Evolutionary conservation across 2,329 filamentous ascomycete species (phyloP).

Genomic region (Neofusicoccum parvum): DNA sequence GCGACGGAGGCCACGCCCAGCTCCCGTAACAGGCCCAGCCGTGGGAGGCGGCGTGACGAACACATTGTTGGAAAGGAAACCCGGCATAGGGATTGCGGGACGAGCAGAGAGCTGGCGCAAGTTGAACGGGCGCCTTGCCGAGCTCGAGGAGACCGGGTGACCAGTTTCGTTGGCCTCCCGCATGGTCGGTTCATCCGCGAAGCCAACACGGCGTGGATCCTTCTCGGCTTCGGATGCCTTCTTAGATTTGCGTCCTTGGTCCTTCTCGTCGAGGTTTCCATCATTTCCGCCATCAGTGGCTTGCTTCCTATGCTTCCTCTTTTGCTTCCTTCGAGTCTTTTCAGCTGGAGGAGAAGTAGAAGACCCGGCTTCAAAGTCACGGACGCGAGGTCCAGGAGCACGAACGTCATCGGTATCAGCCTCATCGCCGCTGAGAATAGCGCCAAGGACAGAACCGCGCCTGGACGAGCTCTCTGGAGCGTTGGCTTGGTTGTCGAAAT

Average conservation of each 20-base stretch:
- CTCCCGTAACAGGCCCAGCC: conserved; percentile 35
- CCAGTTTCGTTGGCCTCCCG: conserved; percentile 14
- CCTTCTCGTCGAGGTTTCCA: conserved; percentile 3
- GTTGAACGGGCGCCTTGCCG: conserved; percentile 40
- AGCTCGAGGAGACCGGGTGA: conserved; percentile 46
- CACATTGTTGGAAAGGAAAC: conserved; percentile 65
- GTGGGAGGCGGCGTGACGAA: conserved; percentile 48
- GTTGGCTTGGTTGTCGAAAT: conserved; percentile 38
- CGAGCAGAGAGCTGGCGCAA: conserved; percentile 59
- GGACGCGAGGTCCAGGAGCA: conserved; percentile 38
- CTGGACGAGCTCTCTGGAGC: conserved; percentile 31
- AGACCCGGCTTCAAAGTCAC: conserved; percentile 52
- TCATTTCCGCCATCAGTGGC: conserved; percentile 24
- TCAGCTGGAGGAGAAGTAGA: conserved; percentile 36
- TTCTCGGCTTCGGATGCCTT: background rate
- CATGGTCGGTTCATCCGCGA: conserved; percentile 44
- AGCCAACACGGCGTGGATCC: conserved; percentile 55
- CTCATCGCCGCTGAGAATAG: conserved; percentile 56
- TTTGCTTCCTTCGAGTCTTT: conserved; percentile 49
- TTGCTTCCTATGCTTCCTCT: conserved; percentile 49
- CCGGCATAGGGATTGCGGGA: conserved; percentile 45
- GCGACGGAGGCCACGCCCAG: conserved; percentile 38
- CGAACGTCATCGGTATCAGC: conserved; percentile 52
- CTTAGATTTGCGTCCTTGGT: background rate
- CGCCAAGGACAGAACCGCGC: conserved; percentile 39